Conservation (phyloP, 2,329 filamentous ascomycete genomes). For the Monosporascus sp. region DNA sequence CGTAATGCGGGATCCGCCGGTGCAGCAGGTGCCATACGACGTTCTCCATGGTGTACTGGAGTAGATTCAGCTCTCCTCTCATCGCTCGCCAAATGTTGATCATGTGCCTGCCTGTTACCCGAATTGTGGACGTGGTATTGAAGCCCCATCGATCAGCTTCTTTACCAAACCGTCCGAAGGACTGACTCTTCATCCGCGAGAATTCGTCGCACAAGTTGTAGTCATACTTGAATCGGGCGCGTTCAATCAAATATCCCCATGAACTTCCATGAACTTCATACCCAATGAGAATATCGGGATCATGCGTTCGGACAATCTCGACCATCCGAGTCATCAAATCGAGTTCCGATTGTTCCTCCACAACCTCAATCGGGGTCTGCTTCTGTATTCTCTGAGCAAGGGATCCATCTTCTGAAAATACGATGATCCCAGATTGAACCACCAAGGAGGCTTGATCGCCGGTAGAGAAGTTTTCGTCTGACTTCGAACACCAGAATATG, state of each 20-base stretch:
- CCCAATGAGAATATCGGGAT: constrained; percentile 90
- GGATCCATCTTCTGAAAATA: constrained; percentile 59
- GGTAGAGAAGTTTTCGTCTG: constrained; percentile 59
- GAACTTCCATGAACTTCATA: constrained; percentile 92
- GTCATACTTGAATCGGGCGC: constrained; percentile 79
- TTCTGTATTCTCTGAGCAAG: constrained; percentile 58
- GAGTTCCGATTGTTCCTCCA: constrained; percentile 73
- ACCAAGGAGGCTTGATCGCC: constrained; percentile 39
- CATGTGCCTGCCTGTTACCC: constrained; percentile 89
- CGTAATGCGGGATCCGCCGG: constrained; percentile 81
- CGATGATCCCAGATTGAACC: constrained; percentile 66
- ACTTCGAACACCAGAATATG: constrained; percentile 86
- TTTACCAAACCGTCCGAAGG: constrained; percentile 78
- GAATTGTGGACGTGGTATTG: constrained; percentile 86
- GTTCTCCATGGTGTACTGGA: constrained; percentile 96
- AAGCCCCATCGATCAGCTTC: constrained; percentile 90
- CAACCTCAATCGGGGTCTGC: constrained; percentile 60
- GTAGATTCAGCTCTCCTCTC: constrained; percentile 82
- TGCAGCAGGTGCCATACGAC: constrained; percentile 89
- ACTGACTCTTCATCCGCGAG: constrained; percentile 79
- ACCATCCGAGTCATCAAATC: constrained; percentile 83
- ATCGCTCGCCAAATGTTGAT: constrained; percentile 98
- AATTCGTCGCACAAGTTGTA: constrained; percentile 89
- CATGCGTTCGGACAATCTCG: constrained; percentile 74
- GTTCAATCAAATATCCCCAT: constrained; percentile 94